Base-by-base conservation (phyloP, 768 basidiomycete genomes). In the Sarcodon aspratus region DNA sequence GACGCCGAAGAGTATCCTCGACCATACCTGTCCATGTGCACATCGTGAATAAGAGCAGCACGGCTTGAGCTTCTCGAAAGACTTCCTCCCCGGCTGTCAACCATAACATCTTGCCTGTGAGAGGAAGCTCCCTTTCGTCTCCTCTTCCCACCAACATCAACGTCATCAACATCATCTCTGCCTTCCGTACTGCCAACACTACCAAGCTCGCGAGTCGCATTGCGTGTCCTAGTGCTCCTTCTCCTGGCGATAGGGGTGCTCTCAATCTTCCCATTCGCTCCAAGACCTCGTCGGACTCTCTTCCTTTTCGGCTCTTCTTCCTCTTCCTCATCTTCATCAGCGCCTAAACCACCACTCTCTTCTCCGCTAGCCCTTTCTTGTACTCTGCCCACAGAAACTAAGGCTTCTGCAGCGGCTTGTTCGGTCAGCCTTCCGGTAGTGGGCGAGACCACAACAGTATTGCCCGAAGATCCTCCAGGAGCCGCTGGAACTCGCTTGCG, bases 401-500 rank as follows among this genome's bases (percentile, higher is more conserved):
- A 79, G 3, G 87, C 82, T 66, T 92, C 90, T 9, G 90, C 90
- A 1, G 90, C 90, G 35, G 88, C 88, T 61, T 90, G 87, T 61
- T 93, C 90, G 9, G 82, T 76, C 71, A 88, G 75, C 31, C 74
- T 71, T 49, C 59, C 58, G 38, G 54, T 57, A 40, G 55, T 61
- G 55, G 72, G 54, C 54, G 70, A 61, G 9, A 59, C 61, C 15
- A 57, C 55, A 50, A 64, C 75, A 13, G 5, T 42, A 13, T 15
- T 42, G 27, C 40, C 27, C 8, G 40, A 15, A 11, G 17, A 9
- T 9, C 17, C 27, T 36, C 59, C 61, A 15, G 61, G 50, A 15
- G 85, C 91, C 46, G 95, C 94, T 34, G 96, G 93, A 37, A 99
- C 94, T 56, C 96, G 84, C 68, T 98, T 98, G 55, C 96, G 75